Evolutionary conservation across 805 yeast genomes (phyloP), one percentile per base, ranked within the genome.

Genomic region (Saccharomyces paradoxus): DNA sequence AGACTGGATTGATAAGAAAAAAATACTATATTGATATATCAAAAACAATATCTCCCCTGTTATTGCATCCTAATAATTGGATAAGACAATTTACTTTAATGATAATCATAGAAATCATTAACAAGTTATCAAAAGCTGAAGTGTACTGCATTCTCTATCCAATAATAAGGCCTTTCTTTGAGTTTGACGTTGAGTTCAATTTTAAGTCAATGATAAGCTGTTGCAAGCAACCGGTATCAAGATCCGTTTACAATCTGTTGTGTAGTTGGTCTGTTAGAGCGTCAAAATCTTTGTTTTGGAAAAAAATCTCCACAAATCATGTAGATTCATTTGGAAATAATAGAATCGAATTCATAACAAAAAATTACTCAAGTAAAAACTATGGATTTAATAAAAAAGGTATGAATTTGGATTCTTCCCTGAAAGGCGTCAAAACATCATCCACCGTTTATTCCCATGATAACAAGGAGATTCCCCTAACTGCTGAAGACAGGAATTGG

Each of bases 41-140:
- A 17, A 70, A 71, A 2, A 71, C 75, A 2, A 73, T 81, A 0
- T 71, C 83, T 2, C 81, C 82, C 53, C 76, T 92, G 28, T 64
- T 87, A 0, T 68, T 91, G 8, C 97, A 91, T 65, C 98, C 98
- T 0, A 91, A 89, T 67, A 86, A 81, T 52, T 84, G 95, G 83
- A 84, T 92, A 10, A 71, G 96, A 41, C 89, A 87, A 58, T 78
- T 86, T 1, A 80, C 86, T 0, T 63, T 89, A 47, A 71, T 76
- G 1, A 74, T 90, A 50, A 74, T 90, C 1, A 73, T 86, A 2
- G 77, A 86, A 0, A 78, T 88, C 1, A 81, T 87, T 1, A 74
- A 76, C 2, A 82, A 81, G 60, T 68, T 90, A 27, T 76, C 86
- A 12, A 76, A 82, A 24, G 94, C 97, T 0, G 97, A 94, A 60